phyloP scores from a whole-genome alignment of 805 yeast species.

The Candida manassasensis region DNA sequence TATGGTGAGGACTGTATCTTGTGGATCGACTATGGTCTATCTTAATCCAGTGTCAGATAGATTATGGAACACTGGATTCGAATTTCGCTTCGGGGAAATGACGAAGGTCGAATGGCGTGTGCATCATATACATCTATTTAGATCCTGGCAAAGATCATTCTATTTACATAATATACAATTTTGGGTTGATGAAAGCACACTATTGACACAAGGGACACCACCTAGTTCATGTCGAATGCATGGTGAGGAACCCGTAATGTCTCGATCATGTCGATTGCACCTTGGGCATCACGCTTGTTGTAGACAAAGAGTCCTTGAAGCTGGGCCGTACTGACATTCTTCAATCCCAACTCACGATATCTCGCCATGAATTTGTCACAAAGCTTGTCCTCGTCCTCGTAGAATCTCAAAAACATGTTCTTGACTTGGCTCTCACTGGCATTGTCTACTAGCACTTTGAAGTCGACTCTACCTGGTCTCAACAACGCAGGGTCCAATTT shows the following conservation, averaged over 20 bases:
- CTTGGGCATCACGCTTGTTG: slow-evolving; percentile 76
- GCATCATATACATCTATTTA: too few relatives aligned
- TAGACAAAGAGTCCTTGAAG: slow-evolving; percentile 93
- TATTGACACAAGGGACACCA: too few relatives aligned
- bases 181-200: too few relatives aligned
- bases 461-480: slow-evolving; percentile 93
- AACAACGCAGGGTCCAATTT: slow-evolving; percentile 86
- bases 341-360: slow-evolving; percentile 42
- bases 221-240: slow-evolving; percentile 11
- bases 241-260: slow-evolving; percentile 32
- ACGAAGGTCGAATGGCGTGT: too few relatives aligned
- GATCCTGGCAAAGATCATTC: too few relatives aligned
- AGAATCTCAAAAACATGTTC: slow-evolving; percentile 84
- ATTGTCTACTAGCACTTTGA: slow-evolving; percentile 74
- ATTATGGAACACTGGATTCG: too few relatives aligned
- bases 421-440: slow-evolving; percentile 80
- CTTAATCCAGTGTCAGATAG: too few relatives aligned
- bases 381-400: slow-evolving; percentile 52
- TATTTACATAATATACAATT: too few relatives aligned
- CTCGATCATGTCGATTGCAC: slow-evolving; percentile 65
- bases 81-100: too few relatives aligned
- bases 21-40: too few relatives aligned
- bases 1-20: too few relatives aligned
- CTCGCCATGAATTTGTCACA: slow-evolving; percentile 50
- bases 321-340: slow-evolving; percentile 80